Conservation (phyloP, 352 stramenopile genomes). For the Phytophthora constricta region DNA sequence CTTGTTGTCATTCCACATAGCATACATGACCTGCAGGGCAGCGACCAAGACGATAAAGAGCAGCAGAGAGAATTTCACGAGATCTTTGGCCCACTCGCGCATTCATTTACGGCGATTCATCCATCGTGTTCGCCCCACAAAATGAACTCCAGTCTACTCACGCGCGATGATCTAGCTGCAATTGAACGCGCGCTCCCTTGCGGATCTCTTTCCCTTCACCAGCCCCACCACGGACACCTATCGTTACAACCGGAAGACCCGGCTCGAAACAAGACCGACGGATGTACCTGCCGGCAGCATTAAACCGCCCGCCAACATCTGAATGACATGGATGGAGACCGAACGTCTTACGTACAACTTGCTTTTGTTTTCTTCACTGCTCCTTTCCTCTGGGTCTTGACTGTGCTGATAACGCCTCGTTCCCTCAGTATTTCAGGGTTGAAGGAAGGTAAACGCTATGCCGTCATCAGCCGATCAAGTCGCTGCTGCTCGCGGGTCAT, state of each 20-base stretch:
- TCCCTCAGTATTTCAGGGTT: neutral
- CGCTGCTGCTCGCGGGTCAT: constrained; percentile 69
- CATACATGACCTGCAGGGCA: constrained; percentile 19
- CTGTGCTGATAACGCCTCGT: neutral
- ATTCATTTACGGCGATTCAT: constrained; percentile 50
- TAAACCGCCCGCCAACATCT: constrained; percentile 29
- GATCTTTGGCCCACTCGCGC: constrained; percentile 50
- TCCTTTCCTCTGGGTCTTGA: constrained; percentile 4
- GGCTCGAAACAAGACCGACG: constrained; percentile 39
- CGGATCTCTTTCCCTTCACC: constrained; percentile 17
- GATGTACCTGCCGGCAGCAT: constrained; percentile 18
- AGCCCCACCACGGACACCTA: constrained; percentile 19
- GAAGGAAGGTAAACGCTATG: constrained; percentile 15
- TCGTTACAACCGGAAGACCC: constrained; percentile 33
- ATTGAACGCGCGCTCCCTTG: constrained; percentile 52
- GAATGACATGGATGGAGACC: constrained; percentile 38
- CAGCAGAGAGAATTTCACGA: constrained; percentile 29
- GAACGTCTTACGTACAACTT: constrained; percentile 31
- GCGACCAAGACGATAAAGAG: constrained; percentile 13
- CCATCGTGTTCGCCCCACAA: constrained; percentile 52
- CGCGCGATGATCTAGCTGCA: constrained; percentile 41
- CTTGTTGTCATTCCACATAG: constrained; percentile 51
- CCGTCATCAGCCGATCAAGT: constrained; percentile 57
- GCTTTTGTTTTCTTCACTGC: constrained; percentile 30
- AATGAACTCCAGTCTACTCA: constrained; percentile 55